Base-by-base conservation (phyloP, 1,284 basidiomycete species). In the Trichosporon ovoides region DNA sequence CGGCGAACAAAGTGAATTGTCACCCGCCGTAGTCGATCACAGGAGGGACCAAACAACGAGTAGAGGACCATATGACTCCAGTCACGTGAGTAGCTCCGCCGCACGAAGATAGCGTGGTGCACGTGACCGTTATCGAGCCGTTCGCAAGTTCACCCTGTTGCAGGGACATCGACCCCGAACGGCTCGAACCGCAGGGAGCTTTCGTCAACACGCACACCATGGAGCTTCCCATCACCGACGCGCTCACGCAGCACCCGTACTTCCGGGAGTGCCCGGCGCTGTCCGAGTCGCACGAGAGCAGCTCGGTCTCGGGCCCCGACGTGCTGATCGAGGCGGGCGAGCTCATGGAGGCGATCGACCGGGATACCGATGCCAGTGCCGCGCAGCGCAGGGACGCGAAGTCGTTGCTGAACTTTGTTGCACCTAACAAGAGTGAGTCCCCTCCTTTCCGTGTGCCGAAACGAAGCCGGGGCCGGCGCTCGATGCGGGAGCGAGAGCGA, bases 271-370 rank as follows among this genome's bases (percentile, higher is more conserved):
- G 43, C 16, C 43, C 28, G 11, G 43, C 43, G 24, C 43, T 48
- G 9, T 6, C 24, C 43, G 43, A 48, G 43, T 48, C 43, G 43
- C 43, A 24, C 43, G 43, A 28, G 24, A 31, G 16, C 24, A 28
- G 28, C 22, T 14, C 12, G 18, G 43, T 48, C 24, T 22, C 43
- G 4, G 60, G 60, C 14, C 54, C 55, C 67, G 91, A 90, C 87
- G 52, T 85, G 65, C 80, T 95, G 38, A 78, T 94, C 51, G 84
- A 88, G 66, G 81, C 83, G 31, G 58, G 62, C 43, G 88, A 94
- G 69, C 83, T 94, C 52, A 81, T 82, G 70, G 92, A 89, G 76
- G 84, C 94, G 77, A 85, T 95, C 68, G 84, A 88, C n/a, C 90
- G 88, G 37, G 92, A 92, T 75, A 87, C 91, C 56, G 90, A 90